Base-by-base conservation (phyloP, 345 rosid species). In the Erucastrum elatum region DNA sequence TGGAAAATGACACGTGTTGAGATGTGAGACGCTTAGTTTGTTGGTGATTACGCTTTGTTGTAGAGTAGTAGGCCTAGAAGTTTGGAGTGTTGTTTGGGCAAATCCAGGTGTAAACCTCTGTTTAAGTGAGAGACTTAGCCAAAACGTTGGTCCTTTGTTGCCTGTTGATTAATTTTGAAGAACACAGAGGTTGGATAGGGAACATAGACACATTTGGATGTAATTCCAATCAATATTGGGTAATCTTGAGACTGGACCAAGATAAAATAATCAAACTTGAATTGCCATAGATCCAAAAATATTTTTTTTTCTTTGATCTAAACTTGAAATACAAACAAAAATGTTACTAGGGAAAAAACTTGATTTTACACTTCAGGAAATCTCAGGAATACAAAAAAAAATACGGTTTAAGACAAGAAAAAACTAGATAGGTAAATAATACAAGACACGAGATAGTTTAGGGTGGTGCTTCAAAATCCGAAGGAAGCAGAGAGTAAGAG, bases 331-430 rank as follows among this genome's bases (percentile, higher is more conserved):
- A 78, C 73, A 72, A 71, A 66, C 66, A 51, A 55, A 55, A 29
- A n/a, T 21, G 8, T 71, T 55, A 17, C 55, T 61, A 37, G 7
- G 6, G 6, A 62, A 51, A 49, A 44, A 46, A 46, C 66, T 62
- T 62, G 78, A 74, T 79, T 74, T 74, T 74, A 79, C 82, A 79
- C 34, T 51, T 74, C 26, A 74, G 5, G 66, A 60, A 51, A 68
- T 34, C 65, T 68, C 68, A 21, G 74, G 66, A 74, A 74, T 74
- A 74, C 69, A 12, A 64, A 4, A 12, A 44, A 44, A 44, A 5
- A 4, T 5, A 61, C 13, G 63, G 70, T 63, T 63, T 35, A 41
- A 39, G 67, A 60, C 63, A 15, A 46, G 7, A 49, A 34, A 34
- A 63, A 74, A 29, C 75, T 62, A 62, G 51, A 68, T 49, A 56